Evolutionary conservation across 2,329 filamentous ascomycete species (phyloP).

Genomic region (Sphaerostilbella broomeana): DNA sequence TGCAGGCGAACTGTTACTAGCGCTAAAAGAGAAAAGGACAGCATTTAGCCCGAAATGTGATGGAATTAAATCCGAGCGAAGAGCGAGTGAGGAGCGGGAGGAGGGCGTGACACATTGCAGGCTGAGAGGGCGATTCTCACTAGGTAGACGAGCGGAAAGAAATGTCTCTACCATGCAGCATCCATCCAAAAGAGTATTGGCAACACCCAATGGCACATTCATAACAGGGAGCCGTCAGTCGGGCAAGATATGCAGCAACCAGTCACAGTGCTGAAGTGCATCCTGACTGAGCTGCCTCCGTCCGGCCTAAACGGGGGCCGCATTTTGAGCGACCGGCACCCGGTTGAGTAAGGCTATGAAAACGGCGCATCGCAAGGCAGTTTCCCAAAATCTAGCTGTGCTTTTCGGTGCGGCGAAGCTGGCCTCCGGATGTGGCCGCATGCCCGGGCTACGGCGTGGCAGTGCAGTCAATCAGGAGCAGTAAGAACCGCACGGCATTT

Average conservation of each 20-base stretch:
- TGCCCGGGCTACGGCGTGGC: not conserved
- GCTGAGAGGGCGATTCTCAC: no score
- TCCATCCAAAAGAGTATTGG: not conserved
- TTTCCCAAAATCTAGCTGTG: not conserved
- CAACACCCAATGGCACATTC: not conserved
- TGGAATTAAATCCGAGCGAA: slow-evolving; percentile 3
- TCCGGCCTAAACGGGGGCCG: not conserved
- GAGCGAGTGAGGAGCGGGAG: not conserved
- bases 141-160: not conserved
- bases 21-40: no score
- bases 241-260: not conserved
- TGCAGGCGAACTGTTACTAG: no score
- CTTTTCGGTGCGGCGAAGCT: slow-evolving; percentile 3
- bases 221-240: slow-evolving; percentile 1
- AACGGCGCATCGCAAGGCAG: slow-evolving; percentile 14
- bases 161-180: not conserved
- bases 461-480: no score
- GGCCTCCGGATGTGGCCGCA: slow-evolving; percentile 2
- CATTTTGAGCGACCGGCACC: not conserved
- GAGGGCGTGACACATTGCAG: not conserved
- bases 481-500: no score
- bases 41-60: no score
- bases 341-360: slow-evolving; percentile 10
- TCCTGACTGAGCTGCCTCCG: not conserved
- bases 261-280: no score